Evolutionary conservation across 768 basidiomycete genomes (phyloP).

Genomic region (Suillus brevipes): DNA sequence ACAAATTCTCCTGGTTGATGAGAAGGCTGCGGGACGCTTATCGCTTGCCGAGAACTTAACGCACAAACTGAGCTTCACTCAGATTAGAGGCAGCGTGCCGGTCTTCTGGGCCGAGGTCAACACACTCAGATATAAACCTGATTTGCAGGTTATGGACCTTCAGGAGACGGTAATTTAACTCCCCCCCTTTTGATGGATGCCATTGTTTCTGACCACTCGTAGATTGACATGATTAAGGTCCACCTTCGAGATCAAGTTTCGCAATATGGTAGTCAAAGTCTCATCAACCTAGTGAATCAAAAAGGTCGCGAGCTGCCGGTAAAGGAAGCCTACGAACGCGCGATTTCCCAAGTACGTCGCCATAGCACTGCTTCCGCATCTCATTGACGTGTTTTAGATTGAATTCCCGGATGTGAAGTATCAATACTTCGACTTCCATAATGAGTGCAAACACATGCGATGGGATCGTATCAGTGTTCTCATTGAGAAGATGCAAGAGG

Average conservation of each 20-base stretch:
- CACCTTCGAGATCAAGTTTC: conserved; percentile 76
- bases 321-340: conserved; percentile 92
- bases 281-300: conserved; percentile 93
- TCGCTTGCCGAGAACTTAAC: conserved; percentile 48
- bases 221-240: conserved; percentile 69
- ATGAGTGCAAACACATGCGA: conserved; percentile 90
- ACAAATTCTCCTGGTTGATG: conserved; percentile 83
- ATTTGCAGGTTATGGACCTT: conserved; percentile 93
- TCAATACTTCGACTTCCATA: conserved; percentile 97
- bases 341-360: conserved; percentile 57
- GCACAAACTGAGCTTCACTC: conserved; percentile 81
- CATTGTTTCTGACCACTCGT: conserved; percentile 5
- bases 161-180: conserved; percentile 70
- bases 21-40: conserved; percentile 42
- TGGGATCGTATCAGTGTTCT: conserved; percentile 91
- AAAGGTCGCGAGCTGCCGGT: conserved; percentile 91
- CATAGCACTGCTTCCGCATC: background rate
- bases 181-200: background rate
- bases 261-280: conserved; percentile 72
- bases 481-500: conserved; percentile 72
- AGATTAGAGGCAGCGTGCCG: conserved; percentile 92
- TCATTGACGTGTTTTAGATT: conserved; percentile 39
- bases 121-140: conserved; percentile 93
- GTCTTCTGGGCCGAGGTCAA: conserved; percentile 97
- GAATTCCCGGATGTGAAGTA: conserved; percentile 74